Evolutionary conservation across 352 stramenopile species (phyloP).

Genomic region (Phytophthora melonis): DNA sequence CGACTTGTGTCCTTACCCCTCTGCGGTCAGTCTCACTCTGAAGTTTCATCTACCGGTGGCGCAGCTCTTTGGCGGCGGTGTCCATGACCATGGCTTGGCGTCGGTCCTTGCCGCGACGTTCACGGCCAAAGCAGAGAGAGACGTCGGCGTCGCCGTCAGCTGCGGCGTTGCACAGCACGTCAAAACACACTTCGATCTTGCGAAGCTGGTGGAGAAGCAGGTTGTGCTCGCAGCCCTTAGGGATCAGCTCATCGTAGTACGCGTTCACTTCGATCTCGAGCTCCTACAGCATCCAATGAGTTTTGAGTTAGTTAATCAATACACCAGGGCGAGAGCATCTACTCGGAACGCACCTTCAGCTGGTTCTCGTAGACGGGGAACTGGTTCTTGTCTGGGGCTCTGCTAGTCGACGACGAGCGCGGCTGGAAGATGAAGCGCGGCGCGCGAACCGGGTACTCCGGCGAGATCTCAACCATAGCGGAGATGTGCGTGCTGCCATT

Average conservation of each 20-base stretch:
- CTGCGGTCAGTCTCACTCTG: neutral
- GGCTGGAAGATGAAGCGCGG: conserved; percentile 73
- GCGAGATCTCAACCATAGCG: conserved; percentile 65
- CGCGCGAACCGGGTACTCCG: conserved; percentile 71
- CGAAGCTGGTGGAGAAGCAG: conserved; percentile 79
- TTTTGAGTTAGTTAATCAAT: neutral
- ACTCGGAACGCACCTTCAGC: conserved; percentile 60
- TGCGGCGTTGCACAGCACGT: conserved; percentile 55
- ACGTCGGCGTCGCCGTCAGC: conserved; percentile 39
- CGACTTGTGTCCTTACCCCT: conserved; percentile 10
- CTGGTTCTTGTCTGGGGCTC: conserved; percentile 46
- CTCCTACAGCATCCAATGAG: conserved; percentile 43
- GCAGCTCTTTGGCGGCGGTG: conserved; percentile 62
- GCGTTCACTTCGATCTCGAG: conserved; percentile 84
- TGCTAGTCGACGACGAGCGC: conserved; percentile 34
- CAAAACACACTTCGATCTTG: conserved; percentile 74
- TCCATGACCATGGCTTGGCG: conserved; percentile 77
- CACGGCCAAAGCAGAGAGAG: conserved; percentile 62
- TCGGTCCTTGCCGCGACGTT: conserved; percentile 76
- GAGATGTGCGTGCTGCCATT: conserved; percentile 53
- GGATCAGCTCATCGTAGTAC: conserved; percentile 69
- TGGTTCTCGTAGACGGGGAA: conserved; percentile 59
- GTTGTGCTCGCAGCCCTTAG: conserved; percentile 51
- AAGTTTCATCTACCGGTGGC: conserved; percentile 55
- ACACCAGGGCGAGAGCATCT: neutral